Base-by-base conservation (phyloP, 2,329 filamentous ascomycete genomes). In the Nemania sp. region DNA sequence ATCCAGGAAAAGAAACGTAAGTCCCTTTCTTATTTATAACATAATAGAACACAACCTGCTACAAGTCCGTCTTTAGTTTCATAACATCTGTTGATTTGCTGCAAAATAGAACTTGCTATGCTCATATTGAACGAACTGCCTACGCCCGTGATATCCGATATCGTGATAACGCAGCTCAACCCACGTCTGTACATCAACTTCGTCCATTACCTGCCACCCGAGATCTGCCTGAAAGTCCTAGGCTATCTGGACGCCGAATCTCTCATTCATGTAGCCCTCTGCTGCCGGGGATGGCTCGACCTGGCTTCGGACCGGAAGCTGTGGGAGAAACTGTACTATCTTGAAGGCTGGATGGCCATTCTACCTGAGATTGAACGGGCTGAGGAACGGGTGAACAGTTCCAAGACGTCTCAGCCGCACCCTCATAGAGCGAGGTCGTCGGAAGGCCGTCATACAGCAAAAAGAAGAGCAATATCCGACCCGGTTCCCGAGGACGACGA, bases 121-220 rank as follows among this genome's bases (percentile, higher is more conserved):
- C 80, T 83, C 40, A 80, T 96, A 20, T 79, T 97, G 50, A 83
- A 87, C 54, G 86, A 88, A 52, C 78, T 97, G 23, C 89, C 89
- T 15, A 95, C 91, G 1, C 89, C 89, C 6, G 83, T 86, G 49
- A 86, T 97, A 55, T 86, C 88, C 44, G 80, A 87, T 39, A 89
- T 97, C 48, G 90, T 96, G 41, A 64, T 69, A 62, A 83, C 92
- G 49, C 83, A 87, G 59, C 76, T 96, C 15, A 89, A 86, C 58
- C 90, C 91, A 3, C 81, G 92, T 47, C 85, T 97, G 2, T 92
- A 97, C 72, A 93, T 97, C 73, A 90, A 99, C 73, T 96, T 96
- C 49, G 85, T 96, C 36, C 78, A 84, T 60, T 86, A 90, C 65
- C 82, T 99, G 0, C 94, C 94, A 0, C 85, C 90, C 22, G 94